Evolutionary conservation across 345 rosid genomes (phyloP).

Genomic region (Citrus sp.): DNA sequence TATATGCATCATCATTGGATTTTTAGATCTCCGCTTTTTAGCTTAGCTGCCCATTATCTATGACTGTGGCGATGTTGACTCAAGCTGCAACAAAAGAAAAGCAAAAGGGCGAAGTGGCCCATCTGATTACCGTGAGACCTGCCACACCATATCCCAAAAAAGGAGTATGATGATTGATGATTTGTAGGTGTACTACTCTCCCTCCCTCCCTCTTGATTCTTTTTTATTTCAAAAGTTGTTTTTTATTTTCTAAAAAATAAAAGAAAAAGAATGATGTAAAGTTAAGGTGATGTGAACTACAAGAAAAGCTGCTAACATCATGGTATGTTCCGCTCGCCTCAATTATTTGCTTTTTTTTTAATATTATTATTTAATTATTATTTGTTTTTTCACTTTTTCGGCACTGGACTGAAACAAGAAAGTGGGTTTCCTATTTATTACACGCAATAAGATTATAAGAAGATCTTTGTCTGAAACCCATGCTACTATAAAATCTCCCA

Average conservation of each 20-base stretch:
- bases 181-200: neutral
- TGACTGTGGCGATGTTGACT: constrained; percentile 17
- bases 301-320: constrained; percentile 24
- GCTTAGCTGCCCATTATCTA: neutral
- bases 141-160: constrained; percentile 23
- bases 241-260: neutral
- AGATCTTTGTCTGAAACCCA: constrained; percentile 22
- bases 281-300: constrained; percentile 19
- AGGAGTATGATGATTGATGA: neutral
- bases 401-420: neutral
- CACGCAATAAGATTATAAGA: constrained; percentile 16
- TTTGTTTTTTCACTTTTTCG: neutral
- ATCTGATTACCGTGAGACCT: constrained; percentile 17
- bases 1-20: neutral
- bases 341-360: neutral
- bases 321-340: constrained; percentile 29
- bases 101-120: constrained; percentile 22
- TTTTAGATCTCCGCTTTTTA: too few species aligned
- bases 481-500: constrained; percentile 14
- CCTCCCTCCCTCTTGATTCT: neutral
- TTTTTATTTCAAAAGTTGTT: neutral
- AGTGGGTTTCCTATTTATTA: constrained; percentile 7
- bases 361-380: neutral
- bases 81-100: constrained; percentile 5
- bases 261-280: neutral